Conservation (phyloP, 2,329 filamentous ascomycete species). For the Arthrinium phaeospermum region DNA sequence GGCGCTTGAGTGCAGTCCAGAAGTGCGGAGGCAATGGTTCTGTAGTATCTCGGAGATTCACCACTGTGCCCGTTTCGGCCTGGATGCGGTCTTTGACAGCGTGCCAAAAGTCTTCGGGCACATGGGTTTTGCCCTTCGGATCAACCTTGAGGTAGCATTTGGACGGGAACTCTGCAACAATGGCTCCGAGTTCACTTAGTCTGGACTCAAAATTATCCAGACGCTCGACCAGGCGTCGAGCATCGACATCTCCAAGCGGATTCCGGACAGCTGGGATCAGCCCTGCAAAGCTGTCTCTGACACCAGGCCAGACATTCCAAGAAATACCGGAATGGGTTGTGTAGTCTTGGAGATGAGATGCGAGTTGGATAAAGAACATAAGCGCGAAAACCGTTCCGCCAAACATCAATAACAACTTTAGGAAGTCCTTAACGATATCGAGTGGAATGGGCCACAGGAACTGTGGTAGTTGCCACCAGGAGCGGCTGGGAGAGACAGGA, state of each 20-base stretch:
- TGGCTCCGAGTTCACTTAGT: slow-evolving; percentile 41
- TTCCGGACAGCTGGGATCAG: slow-evolving; percentile 29
- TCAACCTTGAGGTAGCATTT: slow-evolving; percentile 60
- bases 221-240: slow-evolving; percentile 22
- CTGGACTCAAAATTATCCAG: slow-evolving; percentile 36
- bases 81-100: slow-evolving; percentile 63
- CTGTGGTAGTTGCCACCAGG: slow-evolving; percentile 1
- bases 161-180: slow-evolving; percentile 52
- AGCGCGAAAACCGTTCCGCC: not conserved
- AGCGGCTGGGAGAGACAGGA: not conserved
- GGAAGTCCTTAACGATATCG: not conserved
- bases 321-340: not conserved
- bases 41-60: slow-evolving; percentile 41
- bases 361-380: not conserved
- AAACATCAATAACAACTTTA: not conserved
- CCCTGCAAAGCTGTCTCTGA: slow-evolving; percentile 25
- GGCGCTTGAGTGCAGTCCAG: slow-evolving; percentile 47
- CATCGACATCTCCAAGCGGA: not conserved
- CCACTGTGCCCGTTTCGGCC: slow-evolving; percentile 51
- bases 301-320: slow-evolving; percentile 14
- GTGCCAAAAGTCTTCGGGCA: slow-evolving; percentile 69
- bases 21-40: slow-evolving; percentile 44
- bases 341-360: not conserved
- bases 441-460: not conserved
- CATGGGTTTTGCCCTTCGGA: slow-evolving; percentile 56